Evolutionary conservation across 2,329 filamentous ascomycete genomes (phyloP).

Genomic region (Catunica adiposa): DNA sequence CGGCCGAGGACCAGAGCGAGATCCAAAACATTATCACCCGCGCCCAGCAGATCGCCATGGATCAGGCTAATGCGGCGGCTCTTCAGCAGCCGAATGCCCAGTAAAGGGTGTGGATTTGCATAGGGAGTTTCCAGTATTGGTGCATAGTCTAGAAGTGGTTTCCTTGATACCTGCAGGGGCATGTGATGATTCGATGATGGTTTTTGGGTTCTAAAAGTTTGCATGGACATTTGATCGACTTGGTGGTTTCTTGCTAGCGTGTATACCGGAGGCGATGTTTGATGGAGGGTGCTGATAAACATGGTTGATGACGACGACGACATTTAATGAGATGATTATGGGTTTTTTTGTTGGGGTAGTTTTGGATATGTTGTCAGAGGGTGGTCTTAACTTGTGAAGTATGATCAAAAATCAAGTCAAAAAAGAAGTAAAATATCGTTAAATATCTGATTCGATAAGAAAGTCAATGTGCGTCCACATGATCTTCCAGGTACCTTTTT

Average conservation of each 20-base stretch:
- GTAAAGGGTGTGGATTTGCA: background rate
- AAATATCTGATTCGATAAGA: background rate
- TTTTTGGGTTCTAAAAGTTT: slow-evolving; percentile 6
- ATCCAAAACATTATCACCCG: slow-evolving; percentile 64
- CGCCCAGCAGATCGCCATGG: slow-evolving; percentile 28
- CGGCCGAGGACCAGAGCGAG: slow-evolving; percentile 62
- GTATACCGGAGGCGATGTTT: background rate
- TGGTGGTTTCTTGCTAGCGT: background rate
- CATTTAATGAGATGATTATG: slow-evolving; percentile 2
- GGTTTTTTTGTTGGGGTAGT: background rate
- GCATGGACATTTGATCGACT: slow-evolving; percentile 2
- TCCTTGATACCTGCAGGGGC: slow-evolving; percentile 1
- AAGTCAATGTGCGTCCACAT: background rate
- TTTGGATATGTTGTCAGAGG: background rate
- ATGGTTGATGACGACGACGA: background rate
- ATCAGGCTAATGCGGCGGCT: slow-evolving; percentile 16
- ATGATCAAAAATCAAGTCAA: slow-evolving; percentile 2
- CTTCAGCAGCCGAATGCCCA: background rate
- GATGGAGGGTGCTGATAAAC: background rate
- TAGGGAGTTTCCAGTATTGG: background rate
- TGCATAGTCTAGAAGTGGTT: background rate
- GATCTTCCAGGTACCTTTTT: background rate
- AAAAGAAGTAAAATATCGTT: slow-evolving; percentile 1
- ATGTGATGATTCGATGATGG: slow-evolving; percentile 1
- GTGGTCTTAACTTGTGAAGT: background rate